Evolutionary conservation across 768 basidiomycete species (phyloP), one percentile per base, ranked within the genome.

Genomic region (Suillus paluster): DNA sequence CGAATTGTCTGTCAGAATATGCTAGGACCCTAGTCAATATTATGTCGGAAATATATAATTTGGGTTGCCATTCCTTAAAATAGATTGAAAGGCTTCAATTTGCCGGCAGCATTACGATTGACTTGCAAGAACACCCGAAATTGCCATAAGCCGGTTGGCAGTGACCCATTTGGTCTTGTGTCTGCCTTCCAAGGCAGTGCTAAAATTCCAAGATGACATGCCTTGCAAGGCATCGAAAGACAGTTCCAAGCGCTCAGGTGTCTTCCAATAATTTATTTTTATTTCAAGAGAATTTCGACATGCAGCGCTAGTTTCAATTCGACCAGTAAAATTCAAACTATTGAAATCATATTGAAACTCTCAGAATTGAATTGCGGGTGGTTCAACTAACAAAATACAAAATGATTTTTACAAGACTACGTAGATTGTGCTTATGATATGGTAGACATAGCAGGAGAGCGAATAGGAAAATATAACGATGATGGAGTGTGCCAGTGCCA

Each of bases 41-140:
- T n/a, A 44, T 44, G 44, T 44, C 21, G 21, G 45, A 46, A 46
- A 46, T 46, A 46, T 5, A 6, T 46, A 46, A 14, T 15, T 46
- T 46, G 45, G 45, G 45, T 46, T 46, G 23, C 23, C 45, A 46
- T 46, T 11, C 45, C 45, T 46, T 23, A 25, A 46, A 46, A 46
- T 46, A 6, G 45, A 14, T 46, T 46, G 45, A 46, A 46, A 46
- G 45, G 45, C 45, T 2, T 14, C 45, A 46, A 46, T 46, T 46
- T 46, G 23, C 45, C 2, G 23, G 45, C 45, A 8, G 45, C 45
- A 46, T 46, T 46, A 46, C 7, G 21, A 46, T 5, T 25, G 45
- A 46, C 45, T 46, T 46, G 45, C 12, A 46, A 46, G 45, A 46
- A 46, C 45, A 46, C 45, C 45, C 14, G 6, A 46, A 46, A 46